Evolutionary conservation across 805 yeast species (phyloP), one percentile per base, ranked within the genome.

Genomic region (Candida saitoana): DNA sequence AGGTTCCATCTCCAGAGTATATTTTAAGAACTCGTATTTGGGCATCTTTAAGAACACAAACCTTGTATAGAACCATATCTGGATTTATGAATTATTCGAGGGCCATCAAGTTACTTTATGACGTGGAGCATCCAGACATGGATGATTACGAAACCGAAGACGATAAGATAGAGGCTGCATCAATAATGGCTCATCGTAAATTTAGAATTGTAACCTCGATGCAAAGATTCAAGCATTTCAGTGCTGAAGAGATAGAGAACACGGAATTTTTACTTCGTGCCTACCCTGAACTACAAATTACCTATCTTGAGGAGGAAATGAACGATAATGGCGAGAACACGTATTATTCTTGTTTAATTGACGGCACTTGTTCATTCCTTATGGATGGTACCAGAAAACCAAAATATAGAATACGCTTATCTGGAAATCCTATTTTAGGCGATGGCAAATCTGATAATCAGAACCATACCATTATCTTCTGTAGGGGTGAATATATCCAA

Each of bases 11-110:
- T 45, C 97, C 97, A 30, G 96, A 90, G 63, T 93, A 87, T 70
- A 87, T 96, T 42, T 71, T 93, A 59, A 83, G 99, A 72, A 93
- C 98, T 7, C 79, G 99, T 72, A 88, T 91, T 54, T 91, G 99
- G 99, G 99, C 99, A 32, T 91, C 98, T 19, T 77, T 93, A 57
- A 82, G 99, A 69, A 85, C 96, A 32, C 99, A 91, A 74, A 93
- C 99, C 27, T 73, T 91, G 57, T 91, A 91, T 73, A 84, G 99
- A 67, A 93, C 99, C 37, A 91, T 91, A 40, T 87, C 96, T 42
- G 99, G 99, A 59, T 93, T 91, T 73, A 91, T 91, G 99, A 93
- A 91, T 72, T 91, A 91, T 64, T 85, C 96, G 22, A 84, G 96
- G 66, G 98, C 99, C 22, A 88, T 91, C 59, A 93, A 90, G 67